A percentile compares a stretch with the other conserved stretches of the same genome.
Evolutionary conservation across 1,139 yeast species (phyloP).

Genomic region (Cylindricascospora bacillispora): DNA sequence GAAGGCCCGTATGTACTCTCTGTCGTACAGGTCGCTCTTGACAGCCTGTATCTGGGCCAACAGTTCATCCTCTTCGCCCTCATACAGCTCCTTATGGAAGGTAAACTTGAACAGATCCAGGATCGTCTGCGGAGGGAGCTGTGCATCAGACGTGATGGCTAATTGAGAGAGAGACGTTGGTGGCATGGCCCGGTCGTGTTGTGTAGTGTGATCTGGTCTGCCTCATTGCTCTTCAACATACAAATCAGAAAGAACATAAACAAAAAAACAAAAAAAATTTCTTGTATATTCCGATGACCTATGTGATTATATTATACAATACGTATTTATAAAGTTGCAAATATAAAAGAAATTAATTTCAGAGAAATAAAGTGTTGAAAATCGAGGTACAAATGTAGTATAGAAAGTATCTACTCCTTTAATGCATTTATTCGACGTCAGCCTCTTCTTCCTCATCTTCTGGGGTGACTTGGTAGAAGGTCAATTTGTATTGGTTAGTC

Average conservation of each 20-base stretch:
- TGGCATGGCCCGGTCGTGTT: not conserved
- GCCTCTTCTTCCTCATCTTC: conserved; percentile 95
- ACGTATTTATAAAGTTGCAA: too few relatives aligned
- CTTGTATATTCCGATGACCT: too few relatives aligned
- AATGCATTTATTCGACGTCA: conserved; percentile 25
- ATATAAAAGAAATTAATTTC: too few relatives aligned
- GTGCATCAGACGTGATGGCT: conserved; percentile 13
- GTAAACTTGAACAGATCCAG: conserved; percentile 38
- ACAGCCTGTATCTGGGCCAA: conserved; percentile 47
- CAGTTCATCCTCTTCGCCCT: conserved; percentile 9
- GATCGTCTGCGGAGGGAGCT: conserved; percentile 31
- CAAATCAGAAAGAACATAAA: too few relatives aligned
- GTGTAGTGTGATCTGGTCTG: too few relatives aligned
- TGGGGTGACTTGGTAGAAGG: conserved; percentile 98
- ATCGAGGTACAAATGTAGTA: too few relatives aligned
- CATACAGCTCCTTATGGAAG: conserved; percentile 34
- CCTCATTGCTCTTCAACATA: too few relatives aligned
- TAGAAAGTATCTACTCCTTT: too few relatives aligned
- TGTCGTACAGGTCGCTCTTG: conserved; percentile 52
- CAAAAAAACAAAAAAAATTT: too few relatives aligned
- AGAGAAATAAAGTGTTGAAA: too few relatives aligned
- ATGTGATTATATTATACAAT: too few relatives aligned
- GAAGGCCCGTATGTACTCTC: conserved; percentile 63
- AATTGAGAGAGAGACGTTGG: too few relatives aligned
- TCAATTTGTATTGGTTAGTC: conserved; percentile 94